Evolutionary conservation across 345 rosid genomes (phyloP).

Genomic region (Barbarea vulgaris): DNA sequence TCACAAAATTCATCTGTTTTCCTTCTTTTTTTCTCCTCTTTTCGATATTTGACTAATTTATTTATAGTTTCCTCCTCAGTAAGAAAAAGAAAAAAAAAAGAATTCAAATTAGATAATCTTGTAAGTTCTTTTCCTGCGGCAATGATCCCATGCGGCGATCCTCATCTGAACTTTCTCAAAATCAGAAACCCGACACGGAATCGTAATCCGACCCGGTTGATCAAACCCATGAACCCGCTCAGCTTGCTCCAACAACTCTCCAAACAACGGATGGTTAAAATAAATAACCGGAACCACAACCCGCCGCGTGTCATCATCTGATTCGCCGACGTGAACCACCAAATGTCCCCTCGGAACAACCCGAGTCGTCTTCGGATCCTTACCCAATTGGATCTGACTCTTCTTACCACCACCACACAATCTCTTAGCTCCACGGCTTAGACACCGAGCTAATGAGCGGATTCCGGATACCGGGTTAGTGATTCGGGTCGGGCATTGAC

Average conservation of each 20-base stretch:
- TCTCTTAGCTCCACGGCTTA: slow-evolving; percentile 49
- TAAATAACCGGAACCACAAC: slow-evolving; percentile 74
- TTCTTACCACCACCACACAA: slow-evolving; percentile 18
- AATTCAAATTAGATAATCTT: slow-evolving; percentile 14
- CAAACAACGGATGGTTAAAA: slow-evolving; percentile 84
- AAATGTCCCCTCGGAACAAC: slow-evolving; percentile 74
- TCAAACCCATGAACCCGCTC: slow-evolving; percentile 77
- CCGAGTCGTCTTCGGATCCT: slow-evolving; percentile 28
- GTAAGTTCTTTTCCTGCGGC: slow-evolving; percentile 33
- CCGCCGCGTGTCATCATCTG: slow-evolving; percentile 50
- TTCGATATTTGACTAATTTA: not conserved
- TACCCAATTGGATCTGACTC: slow-evolving; percentile 50
- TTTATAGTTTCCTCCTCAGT: not conserved
- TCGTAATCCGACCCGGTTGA: slow-evolving; percentile 73
- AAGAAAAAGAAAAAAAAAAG: not conserved
- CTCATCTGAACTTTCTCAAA: slow-evolving; percentile 76
- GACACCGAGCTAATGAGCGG: slow-evolving; percentile 40
- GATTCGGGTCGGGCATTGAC: not conserved
- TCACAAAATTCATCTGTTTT: slow-evolving; percentile 1
- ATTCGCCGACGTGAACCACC: slow-evolving; percentile 74
- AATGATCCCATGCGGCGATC: slow-evolving; percentile 62
- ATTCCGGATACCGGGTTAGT: slow-evolving; percentile 47
- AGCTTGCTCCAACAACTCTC: slow-evolving; percentile 68
- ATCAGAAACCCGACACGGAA: slow-evolving; percentile 78
- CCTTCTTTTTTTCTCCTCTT: not conserved